Evolutionary conservation across 2,329 filamentous ascomycete species (phyloP).

Genomic region (Aspergillus alliaceus): DNA sequence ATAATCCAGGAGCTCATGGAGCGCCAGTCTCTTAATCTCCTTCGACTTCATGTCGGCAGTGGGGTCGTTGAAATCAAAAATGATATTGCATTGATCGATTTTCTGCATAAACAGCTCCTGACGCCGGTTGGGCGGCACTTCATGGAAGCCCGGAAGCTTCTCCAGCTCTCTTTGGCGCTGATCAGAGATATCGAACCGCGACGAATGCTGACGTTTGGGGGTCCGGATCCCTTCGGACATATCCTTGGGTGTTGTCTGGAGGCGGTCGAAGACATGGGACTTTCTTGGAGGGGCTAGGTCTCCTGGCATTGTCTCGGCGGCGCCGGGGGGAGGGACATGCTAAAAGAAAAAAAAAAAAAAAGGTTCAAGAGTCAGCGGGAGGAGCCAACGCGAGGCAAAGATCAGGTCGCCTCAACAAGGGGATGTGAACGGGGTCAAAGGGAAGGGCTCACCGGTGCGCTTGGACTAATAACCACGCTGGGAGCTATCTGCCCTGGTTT

Average conservation of each 20-base stretch:
- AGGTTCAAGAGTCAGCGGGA: conserved; percentile 5
- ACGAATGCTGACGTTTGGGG: conserved; percentile 95
- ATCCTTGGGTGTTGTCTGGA: conserved; percentile 94
- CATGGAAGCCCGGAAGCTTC: conserved; percentile 96
- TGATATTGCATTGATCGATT: conserved; percentile 99
- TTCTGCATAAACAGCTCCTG: conserved; percentile 99
- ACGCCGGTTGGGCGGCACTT: conserved; percentile 89
- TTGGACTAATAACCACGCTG: conserved; percentile 92
- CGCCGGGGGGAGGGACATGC: conserved; percentile 90
- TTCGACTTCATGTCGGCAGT: conserved; percentile 99
- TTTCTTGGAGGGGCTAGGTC: conserved; percentile 96
- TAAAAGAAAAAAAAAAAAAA: conserved; percentile 36
- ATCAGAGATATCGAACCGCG: conserved; percentile 94
- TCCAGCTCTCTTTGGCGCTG: conserved; percentile 86
- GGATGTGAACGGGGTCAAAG: neutral
- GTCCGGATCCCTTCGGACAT: conserved; percentile 93
- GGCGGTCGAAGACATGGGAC: conserved; percentile 80
- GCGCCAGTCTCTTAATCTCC: conserved; percentile 94
- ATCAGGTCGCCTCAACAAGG: neutral
- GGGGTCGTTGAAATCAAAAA: conserved; percentile 99
- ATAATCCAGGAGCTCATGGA: conserved; percentile 96
- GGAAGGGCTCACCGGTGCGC: conserved; percentile 68
- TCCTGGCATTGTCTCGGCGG: conserved; percentile 96
- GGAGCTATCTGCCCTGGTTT: conserved; percentile 70
- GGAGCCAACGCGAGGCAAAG: neutral